These are phyloP conservation scores for Podosphaera fusca DNA, from an alignment of 2,329 filamentous ascomycete genomes.

Conservation along the genomic window DNA sequence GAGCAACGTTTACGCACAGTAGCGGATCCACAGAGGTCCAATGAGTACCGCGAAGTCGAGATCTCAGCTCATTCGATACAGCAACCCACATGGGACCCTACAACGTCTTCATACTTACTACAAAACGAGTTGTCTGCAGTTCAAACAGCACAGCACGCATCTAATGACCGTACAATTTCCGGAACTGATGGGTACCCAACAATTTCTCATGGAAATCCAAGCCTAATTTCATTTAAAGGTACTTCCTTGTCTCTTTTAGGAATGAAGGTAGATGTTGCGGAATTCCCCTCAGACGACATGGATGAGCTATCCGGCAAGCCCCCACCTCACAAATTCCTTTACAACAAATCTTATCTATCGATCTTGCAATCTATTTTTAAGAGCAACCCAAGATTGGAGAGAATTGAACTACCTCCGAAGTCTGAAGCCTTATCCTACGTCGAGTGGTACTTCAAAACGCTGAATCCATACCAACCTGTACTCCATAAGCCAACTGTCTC, in stretches of 20 bases:
- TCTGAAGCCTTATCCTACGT: conserved; percentile 44
- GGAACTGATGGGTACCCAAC: conserved; percentile 43
- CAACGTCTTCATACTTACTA: conserved; percentile 2
- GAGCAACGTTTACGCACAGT: conserved; percentile 31
- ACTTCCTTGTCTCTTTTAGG: conserved; percentile 59
- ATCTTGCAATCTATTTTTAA: conserved; percentile 43
- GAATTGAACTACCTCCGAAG: conserved; percentile 37
- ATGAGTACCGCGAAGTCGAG: not conserved
- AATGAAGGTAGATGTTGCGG: conserved; percentile 55
- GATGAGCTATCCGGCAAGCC: conserved; percentile 28
- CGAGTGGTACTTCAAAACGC: conserved; percentile 51
- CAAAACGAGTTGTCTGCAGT: not conserved
- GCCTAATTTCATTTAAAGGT: conserved; percentile 51
- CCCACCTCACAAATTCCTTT: conserved; percentile 24
- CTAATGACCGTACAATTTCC: conserved; percentile 12
- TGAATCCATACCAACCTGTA: conserved; percentile 50
- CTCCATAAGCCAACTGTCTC: conserved; percentile 58
- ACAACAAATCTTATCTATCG: conserved; percentile 50
- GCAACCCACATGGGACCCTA: conserved; percentile 4
- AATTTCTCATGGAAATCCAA: conserved; percentile 32
- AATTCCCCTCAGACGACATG: conserved; percentile 43
- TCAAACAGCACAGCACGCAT: not conserved
- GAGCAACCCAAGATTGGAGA: conserved; percentile 31
- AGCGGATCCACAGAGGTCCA: not conserved
- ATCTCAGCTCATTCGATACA: not conserved